Percentiles rank a stretch among this genome's conserved stretches.
phyloP scores from a whole-genome alignment of 805 yeast species.

The Isabelozyma rhagii region DNA sequence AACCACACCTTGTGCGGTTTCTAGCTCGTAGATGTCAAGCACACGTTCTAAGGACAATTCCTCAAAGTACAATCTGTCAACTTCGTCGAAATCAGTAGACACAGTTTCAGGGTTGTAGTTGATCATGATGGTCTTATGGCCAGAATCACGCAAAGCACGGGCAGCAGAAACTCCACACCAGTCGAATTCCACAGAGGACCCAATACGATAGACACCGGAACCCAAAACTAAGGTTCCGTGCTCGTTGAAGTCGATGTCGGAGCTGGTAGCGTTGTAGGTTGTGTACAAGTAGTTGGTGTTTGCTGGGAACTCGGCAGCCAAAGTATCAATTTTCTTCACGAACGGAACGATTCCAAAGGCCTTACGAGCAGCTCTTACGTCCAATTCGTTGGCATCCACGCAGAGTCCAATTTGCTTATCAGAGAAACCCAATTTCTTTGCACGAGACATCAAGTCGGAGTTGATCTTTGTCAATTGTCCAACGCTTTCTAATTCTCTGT shows the following conservation, averaged over 20 bases:
- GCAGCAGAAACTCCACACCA: constrained; percentile 99
- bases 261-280: constrained; percentile 86
- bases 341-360: constrained; percentile 80
- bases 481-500: constrained; percentile 68
- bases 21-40: constrained; percentile 94
- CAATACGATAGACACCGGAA: constrained; percentile 98
- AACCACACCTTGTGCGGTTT: constrained; percentile 83
- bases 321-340: constrained; percentile 94
- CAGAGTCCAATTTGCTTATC: constrained; percentile 88
- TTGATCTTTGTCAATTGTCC: constrained; percentile 56
- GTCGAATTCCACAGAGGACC: constrained; percentile 97
- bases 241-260: constrained; percentile 83
- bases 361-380: constrained; percentile 80
- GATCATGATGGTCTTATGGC: constrained; percentile 90
- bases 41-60: constrained; percentile 95
- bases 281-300: constrained; percentile 93
- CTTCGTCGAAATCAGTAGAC: constrained; percentile 97
- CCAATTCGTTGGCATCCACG: constrained; percentile 70
- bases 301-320: constrained; percentile 99
- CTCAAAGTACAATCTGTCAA: constrained; percentile 94
- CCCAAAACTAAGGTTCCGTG: constrained; percentile 93
- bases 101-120: constrained; percentile 99
- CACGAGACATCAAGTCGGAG: constrained; percentile 66
- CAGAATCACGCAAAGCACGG: constrained; percentile 83
- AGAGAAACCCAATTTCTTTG: constrained; percentile 93